Evolutionary conservation across 192 early-diverging fungal genomes (phyloP).

Genomic region (Diversispora epigaea): DNA sequence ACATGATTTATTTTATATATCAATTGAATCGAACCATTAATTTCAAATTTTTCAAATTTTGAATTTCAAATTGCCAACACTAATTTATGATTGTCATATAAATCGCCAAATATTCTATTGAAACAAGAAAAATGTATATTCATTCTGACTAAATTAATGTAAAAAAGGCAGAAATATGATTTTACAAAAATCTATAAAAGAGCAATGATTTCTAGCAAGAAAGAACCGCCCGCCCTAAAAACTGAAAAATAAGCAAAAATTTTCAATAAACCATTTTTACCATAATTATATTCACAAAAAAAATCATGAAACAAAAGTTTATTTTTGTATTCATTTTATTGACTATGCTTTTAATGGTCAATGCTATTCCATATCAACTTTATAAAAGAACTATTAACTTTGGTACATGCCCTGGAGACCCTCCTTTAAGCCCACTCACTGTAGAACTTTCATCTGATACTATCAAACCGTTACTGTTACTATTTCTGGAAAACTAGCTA

Average conservation of each 20-base stretch:
- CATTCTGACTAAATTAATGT: no score
- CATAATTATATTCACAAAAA: not conserved
- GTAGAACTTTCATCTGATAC: conserved; percentile 29
- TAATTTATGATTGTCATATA: no score
- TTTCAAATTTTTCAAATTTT: no score
- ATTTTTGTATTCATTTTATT: conserved; percentile 32
- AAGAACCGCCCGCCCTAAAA: no score
- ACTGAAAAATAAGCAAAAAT: not conserved
- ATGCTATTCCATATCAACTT: conserved; percentile 21
- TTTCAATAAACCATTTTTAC: not conserved
- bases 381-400: conserved; percentile 23
- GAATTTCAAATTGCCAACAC: no score
- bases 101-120: no score
- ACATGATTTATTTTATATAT: no score
- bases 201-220: not conserved
- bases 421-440: not conserved
- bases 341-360: conserved; percentile 16
- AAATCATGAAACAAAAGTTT: not conserved
- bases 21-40: no score
- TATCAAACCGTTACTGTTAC: conserved; percentile 1
- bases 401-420: not conserved
- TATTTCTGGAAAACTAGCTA: conserved; percentile 7
- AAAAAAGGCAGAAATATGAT: no score
- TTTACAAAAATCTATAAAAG: not conserved
- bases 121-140: no score